Conservation (phyloP, 2,329 filamentous ascomycete genomes). For the Aspergillus phoenicis region DNA sequence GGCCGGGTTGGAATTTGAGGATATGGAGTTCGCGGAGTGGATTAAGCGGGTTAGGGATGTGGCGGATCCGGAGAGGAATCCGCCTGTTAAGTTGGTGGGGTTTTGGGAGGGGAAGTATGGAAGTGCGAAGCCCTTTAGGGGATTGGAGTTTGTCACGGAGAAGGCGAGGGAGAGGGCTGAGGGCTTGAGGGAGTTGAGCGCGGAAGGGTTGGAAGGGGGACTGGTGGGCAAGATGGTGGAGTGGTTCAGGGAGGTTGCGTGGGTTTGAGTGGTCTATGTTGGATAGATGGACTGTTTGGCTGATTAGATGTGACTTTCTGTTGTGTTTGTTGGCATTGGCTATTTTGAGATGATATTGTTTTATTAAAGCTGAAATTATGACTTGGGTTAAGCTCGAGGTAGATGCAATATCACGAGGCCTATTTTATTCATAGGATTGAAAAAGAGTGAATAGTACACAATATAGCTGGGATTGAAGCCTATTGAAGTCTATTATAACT, state of each 20-base stretch:
- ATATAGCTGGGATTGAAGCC: no score
- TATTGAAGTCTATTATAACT: no score
- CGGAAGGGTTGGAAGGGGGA: conserved; percentile 14
- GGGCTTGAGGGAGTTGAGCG: conserved; percentile 15
- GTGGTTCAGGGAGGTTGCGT: conserved; percentile 28
- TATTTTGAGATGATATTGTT: no score
- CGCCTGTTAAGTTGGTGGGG: conserved; percentile 56
- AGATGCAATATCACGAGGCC: no score
- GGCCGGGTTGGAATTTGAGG: conserved; percentile 41
- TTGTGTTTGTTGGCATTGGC: no score
- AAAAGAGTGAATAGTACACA: no score
- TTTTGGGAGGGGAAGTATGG: conserved; percentile 59
- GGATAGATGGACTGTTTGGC: not conserved
- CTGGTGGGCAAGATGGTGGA: conserved; percentile 43
- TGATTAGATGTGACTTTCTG: not conserved
- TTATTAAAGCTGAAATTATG: no score
- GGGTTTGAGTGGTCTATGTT: not conserved
- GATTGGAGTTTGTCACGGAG: conserved; percentile 23
- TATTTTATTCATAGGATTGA: no score
- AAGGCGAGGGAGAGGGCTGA: conserved; percentile 18
- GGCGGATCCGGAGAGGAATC: conserved; percentile 53
- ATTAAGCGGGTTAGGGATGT: conserved; percentile 46
- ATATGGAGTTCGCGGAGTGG: conserved; percentile 31
- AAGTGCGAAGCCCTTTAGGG: conserved; percentile 13
- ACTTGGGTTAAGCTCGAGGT: no score